Base-by-base conservation (phyloP, 23 red algal species). In the Gracilaria vermiculophylla region DNA sequence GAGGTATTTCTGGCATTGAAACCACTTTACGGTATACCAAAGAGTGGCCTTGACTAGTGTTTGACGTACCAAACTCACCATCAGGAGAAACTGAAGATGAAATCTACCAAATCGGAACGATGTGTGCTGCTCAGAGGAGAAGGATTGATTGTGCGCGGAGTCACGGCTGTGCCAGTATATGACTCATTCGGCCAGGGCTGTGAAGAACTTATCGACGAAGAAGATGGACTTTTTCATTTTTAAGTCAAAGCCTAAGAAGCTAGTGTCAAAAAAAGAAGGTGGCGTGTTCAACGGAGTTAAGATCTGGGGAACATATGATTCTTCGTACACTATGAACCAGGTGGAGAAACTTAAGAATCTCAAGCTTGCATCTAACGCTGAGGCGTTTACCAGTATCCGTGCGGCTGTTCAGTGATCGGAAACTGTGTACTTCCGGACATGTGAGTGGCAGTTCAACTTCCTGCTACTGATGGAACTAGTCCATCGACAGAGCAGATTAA, bases 1-100 rank as follows among this genome's bases (percentile, higher is more conserved):
- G 49, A 65, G 19, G 51, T 77, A n/a, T 35, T 78, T 31, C 17
- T 13, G 3, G 73, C 66, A 19, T 55, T 89, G 14, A 79, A 89
- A 54, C 85, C 85, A 1, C 54, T 89, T 20, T 78, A 89, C 36
- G 85, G 71, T 27, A 69, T 77, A 29, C 67, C 85, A 65, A 50
- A 89, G 44, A 70, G 56, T 61, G 85, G 43, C 34, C 34, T 66
- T 3, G 71, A 89, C 71, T 89, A 50, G 70, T 89, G 51, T 69
- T 40, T 78, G 16, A 77, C 85, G 31, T 78, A 62, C 40, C 28
- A 51, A 10, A 88, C 69, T 2, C 83, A 88, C 55, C 65, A 88
- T 53, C 34, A 19, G 28, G 11, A 76, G 41, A 62, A 48, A 53
- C 85, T 89, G 54, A 40, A 31, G 6, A 89, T 89, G 67, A 43